A percentile compares a stretch with the other conserved stretches of the same genome.
phyloP scores from a whole-genome alignment of 2,329 filamentous ascomycete species.

The Neofusicoccum kwambonambiense region DNA sequence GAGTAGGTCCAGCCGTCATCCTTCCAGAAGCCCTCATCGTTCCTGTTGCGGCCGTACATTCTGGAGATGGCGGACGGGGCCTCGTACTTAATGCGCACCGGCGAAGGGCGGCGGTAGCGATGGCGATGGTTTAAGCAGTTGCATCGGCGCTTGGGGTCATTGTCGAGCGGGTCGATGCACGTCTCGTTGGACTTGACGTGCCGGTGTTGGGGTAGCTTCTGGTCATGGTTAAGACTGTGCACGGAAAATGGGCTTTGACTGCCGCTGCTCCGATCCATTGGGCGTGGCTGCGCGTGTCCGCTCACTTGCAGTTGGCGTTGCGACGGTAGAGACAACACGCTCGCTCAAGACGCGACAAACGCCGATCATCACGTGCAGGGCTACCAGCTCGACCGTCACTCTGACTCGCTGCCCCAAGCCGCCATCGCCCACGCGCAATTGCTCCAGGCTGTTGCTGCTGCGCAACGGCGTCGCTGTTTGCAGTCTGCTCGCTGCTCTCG shows the following conservation, averaged over 20 bases:
- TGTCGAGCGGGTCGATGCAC: constrained; percentile 13
- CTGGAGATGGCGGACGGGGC: constrained; percentile 8
- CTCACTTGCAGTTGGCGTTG: constrained; percentile 12
- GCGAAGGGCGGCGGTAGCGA: constrained; percentile 8
- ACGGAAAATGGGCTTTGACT: constrained; percentile 8
- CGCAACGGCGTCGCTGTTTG: neutral
- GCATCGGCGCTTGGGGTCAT: constrained; percentile 19
- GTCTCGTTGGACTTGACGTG: constrained; percentile 9
- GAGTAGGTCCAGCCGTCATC: constrained; percentile 17
- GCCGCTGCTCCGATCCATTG: constrained; percentile 11
- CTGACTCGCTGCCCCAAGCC: neutral
- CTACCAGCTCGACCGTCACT: neutral
- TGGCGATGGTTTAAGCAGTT: constrained; percentile 17
- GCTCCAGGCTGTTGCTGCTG: neutral
- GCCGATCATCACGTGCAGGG: constrained; percentile 16
- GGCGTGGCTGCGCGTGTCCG: constrained; percentile 15
- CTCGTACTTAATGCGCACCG: constrained; percentile 6
- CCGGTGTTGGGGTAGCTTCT: neutral
- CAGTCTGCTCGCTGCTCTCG: neutral
- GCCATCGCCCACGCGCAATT: neutral
- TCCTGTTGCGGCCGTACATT: constrained; percentile 8
- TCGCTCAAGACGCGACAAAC: neutral
- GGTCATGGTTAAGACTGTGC: constrained; percentile 18
- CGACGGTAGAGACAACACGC: constrained; percentile 9
- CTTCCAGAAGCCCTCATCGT: neutral